Percentiles rank a stretch among this genome's conserved stretches.
Evolutionary conservation across 371 early-diverging fungal species (phyloP).

Genomic region (Saksenaea oblongispora): DNA sequence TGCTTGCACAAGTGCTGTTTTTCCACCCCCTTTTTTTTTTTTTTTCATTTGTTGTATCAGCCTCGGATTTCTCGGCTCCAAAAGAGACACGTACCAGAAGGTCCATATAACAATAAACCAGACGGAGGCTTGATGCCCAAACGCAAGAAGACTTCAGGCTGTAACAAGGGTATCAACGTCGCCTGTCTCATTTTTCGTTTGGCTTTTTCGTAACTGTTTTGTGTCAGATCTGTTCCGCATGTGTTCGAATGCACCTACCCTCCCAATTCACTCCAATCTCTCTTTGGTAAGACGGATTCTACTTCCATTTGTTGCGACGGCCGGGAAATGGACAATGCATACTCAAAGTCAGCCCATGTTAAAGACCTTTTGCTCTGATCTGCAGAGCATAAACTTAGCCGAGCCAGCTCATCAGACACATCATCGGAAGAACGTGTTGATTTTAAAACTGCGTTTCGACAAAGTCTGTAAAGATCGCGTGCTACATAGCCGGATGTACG

Average conservation of each 20-base stretch:
- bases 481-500: constrained; percentile 67
- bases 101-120: constrained; percentile 86
- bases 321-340: constrained; percentile 41
- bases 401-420: constrained; percentile 14
- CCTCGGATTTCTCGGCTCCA: constrained; percentile 1
- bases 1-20: constrained; percentile 80
- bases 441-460: constrained; percentile 50
- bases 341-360: constrained; percentile 45
- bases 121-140: constrained; percentile 77
- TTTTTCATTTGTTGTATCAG: background rate
- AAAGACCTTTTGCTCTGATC: background rate
- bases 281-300: constrained; percentile 41
- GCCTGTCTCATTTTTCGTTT: constrained; percentile 74
- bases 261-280: constrained; percentile 52
- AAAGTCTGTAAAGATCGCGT: constrained; percentile 51
- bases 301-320: constrained; percentile 57
- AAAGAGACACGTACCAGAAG: constrained; percentile 61
- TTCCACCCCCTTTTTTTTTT: constrained; percentile 87
- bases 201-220: constrained; percentile 57
- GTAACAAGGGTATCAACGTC: constrained; percentile 68
- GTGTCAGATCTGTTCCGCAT: constrained; percentile 13
- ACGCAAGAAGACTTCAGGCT: constrained; percentile 60
- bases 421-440: constrained; percentile 23
- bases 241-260: constrained; percentile 56
- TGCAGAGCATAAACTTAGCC: constrained; percentile 2